Evolutionary conservation across 108 stramenopile species (phyloP), one percentile per base, ranked within the genome.

Genomic region (Nannochloropsis gaditana): DNA sequence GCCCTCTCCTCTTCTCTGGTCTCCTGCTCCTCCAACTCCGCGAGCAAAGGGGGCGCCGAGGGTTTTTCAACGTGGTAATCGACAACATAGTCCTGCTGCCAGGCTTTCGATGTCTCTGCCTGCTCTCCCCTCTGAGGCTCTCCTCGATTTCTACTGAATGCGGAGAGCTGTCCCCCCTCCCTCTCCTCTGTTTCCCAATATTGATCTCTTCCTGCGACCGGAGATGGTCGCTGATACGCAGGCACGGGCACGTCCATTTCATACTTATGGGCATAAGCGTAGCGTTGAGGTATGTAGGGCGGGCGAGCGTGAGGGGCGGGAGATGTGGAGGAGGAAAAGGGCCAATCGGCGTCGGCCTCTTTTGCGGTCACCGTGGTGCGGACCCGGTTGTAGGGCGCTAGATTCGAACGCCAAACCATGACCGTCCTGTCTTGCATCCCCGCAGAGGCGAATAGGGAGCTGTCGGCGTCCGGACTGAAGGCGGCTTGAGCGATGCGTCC

Each of bases 321-420:
- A 73, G 59, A 15, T n/a, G 59, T n/a, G n/a, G 59, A 4, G n/a
- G 59, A 15, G 31, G 31, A 31, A 31, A 31, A 31, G 31, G 31
- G 31, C 1, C 31, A 1, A 31, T 31, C 31, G n/a, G 59, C 59
- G 41, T 9, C 11, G 11, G 82, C 43, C 19, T 41, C 17, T 15
- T 41, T 9, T 41, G 17, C 9, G 41, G 3, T 42, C 42, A 43
- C 43, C 42, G 9, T 82, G 8, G 59, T 73, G 59, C 42, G 82
- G 43, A 9, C 42, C 42, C 43, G 83, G 82, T 43, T 42, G 42
- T 19, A 17, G 42, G 19, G 44, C 50, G 44, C 79, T 41, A 90
- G 82, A 9, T 89, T 87, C 8, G 89, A 45, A 41, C 80, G 45
- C 93, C 93, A 93, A 10, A 90, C 81, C 90, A 93, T 91, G n/a